Percentiles rank a stretch among this genome's conserved stretches.
Conservation (phyloP, 2,329 filamentous ascomycete genomes). For the Endoconidiophora polonica region DNA sequence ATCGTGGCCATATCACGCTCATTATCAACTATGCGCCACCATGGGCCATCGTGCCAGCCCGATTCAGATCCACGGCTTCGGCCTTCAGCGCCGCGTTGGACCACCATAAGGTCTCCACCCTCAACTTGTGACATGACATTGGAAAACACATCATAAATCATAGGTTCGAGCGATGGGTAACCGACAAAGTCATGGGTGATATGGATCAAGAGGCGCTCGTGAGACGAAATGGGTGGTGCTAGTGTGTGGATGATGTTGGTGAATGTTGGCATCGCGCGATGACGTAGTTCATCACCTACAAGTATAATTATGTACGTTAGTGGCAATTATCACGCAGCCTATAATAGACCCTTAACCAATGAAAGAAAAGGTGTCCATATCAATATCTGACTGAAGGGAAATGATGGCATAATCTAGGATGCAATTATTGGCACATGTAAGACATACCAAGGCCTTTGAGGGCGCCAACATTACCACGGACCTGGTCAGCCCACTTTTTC, state of each 20-base stretch:
- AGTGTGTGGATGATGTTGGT: slow-evolving; percentile 89
- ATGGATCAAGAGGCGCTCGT: slow-evolving; percentile 93
- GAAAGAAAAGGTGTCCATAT: background rate
- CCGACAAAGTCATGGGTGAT: slow-evolving; percentile 90
- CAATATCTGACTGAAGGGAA: background rate
- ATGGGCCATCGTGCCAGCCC: slow-evolving; percentile 86
- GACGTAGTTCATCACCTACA: slow-evolving; percentile 69
- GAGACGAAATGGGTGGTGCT: slow-evolving; percentile 87
- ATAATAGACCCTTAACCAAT: too few species aligned
- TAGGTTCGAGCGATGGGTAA: slow-evolving; percentile 84
- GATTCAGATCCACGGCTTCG: slow-evolving; percentile 40
- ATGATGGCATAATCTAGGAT: background rate
- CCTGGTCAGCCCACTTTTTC: slow-evolving; percentile 87
- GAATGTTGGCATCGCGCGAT: slow-evolving; percentile 82
- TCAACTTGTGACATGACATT: slow-evolving; percentile 98
- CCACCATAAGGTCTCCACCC: slow-evolving; percentile 82
- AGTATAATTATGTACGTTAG: background rate
- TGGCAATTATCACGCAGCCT: too few species aligned
- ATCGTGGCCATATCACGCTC: slow-evolving; percentile 66
- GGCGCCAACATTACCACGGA: slow-evolving; percentile 71
- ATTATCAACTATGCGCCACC: slow-evolving; percentile 65
- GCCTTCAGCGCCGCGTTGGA: slow-evolving; percentile 80
- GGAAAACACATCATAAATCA: slow-evolving; percentile 82
- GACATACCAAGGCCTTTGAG: slow-evolving; percentile 56
- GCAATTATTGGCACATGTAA: background rate